Percentiles rank a stretch among this genome's conserved stretches.
These are phyloP conservation scores for Blastocrithidia nonstop DNA, from an alignment of 208 protist genomes.

Conservation along the genomic window DNA sequence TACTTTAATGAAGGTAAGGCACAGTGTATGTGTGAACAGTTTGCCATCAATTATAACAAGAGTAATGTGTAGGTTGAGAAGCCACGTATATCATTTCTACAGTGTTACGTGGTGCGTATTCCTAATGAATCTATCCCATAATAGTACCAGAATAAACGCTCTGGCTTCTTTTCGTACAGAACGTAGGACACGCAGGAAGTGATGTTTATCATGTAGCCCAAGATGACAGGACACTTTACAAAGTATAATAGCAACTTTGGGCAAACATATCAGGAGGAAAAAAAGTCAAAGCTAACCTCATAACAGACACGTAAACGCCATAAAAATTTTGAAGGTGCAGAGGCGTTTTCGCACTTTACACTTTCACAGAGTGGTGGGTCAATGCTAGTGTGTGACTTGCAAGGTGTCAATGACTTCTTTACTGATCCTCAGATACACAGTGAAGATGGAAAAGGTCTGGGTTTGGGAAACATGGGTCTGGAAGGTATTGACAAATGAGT, in stretches of 20 bases:
- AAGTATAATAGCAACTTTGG: conserved; percentile 88
- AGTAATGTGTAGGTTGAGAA: conserved; percentile 22
- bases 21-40: conserved; percentile 78
- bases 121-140: conserved; percentile 27
- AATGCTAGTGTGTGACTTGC: conserved; percentile 73
- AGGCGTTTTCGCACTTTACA: conserved; percentile 82
- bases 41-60: conserved; percentile 71
- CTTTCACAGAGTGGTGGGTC: conserved; percentile 36
- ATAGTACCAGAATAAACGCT: conserved; percentile 17
- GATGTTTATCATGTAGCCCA: conserved; percentile 80
- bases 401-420: conserved; percentile 66
- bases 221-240: conserved; percentile 63
- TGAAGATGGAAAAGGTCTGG: conserved; percentile 56
- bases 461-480: conserved; percentile 70
- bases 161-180: conserved; percentile 60
- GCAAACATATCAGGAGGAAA: conserved; percentile 49
- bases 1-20: conserved; percentile 80
- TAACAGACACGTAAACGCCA: conserved; percentile 21
- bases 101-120: conserved; percentile 73
- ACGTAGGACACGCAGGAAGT: conserved; percentile 52
- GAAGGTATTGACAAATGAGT: conserved; percentile 74
- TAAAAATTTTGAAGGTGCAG: conserved; percentile 55
- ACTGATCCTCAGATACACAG: conserved; percentile 81
- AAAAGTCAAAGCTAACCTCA: conserved; percentile 21
- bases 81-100: conserved; percentile 70